Conservation (phyloP, 2,329 filamentous ascomycete species). For the Botrytis sinoallii region DNA sequence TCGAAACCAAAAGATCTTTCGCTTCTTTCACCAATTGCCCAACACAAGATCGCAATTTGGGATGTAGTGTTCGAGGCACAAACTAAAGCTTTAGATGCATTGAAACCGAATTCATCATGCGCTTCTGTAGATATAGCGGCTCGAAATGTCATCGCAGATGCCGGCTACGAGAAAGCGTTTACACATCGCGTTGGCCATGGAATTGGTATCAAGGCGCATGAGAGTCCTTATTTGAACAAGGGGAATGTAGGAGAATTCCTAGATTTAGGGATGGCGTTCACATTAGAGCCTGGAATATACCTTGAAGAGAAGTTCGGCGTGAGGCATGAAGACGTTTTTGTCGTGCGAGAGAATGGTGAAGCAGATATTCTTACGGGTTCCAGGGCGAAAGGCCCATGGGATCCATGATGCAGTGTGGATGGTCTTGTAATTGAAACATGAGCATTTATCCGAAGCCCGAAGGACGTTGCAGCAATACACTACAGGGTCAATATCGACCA, state of each 20-base stretch:
- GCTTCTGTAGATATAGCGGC: conserved; percentile 61
- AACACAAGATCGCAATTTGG: conserved; percentile 57
- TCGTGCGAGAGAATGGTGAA: conserved; percentile 52
- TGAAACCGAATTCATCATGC: conserved; percentile 52
- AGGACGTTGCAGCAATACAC: background rate
- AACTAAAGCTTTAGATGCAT: conserved; percentile 49
- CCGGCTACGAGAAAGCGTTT: conserved; percentile 57
- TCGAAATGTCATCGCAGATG: conserved; percentile 52
- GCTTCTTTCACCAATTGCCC: conserved; percentile 26
- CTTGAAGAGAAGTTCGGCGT: conserved; percentile 58
- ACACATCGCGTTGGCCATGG: conserved; percentile 63
- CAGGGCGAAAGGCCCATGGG: conserved; percentile 51
- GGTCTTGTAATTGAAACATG: background rate
- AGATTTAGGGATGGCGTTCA: conserved; percentile 59
- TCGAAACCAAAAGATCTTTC: conserved; percentile 28
- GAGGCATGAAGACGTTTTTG: conserved; percentile 59
- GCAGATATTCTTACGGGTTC: conserved; percentile 55
- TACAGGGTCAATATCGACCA: background rate
- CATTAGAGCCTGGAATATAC: conserved; percentile 62
- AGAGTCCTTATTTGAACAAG: conserved; percentile 62
- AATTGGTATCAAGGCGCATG: conserved; percentile 65
- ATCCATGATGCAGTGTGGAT: conserved; percentile 41
- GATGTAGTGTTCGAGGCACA: conserved; percentile 61
- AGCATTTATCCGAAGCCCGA: background rate
- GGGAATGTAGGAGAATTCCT: conserved; percentile 51